Conservation (phyloP, 352 stramenopile genomes). For the Vaucheria bursata region DNA sequence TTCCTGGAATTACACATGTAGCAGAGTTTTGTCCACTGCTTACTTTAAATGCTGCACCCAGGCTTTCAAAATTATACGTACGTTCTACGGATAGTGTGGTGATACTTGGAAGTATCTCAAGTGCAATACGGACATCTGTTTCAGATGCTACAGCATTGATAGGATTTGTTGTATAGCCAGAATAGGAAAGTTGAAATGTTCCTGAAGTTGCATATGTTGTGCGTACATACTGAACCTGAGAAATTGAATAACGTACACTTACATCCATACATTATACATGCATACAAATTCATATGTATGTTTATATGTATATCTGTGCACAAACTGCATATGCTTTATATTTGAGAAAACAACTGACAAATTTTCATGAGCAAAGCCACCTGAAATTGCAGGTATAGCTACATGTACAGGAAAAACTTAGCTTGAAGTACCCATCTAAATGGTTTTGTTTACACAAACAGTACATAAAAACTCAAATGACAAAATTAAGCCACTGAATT, state of each 20-base stretch:
- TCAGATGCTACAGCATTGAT: constrained; percentile 73
- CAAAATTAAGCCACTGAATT: too few species aligned
- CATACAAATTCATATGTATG: too few species aligned
- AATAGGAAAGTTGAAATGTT: constrained; percentile 74
- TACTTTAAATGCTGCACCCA: constrained; percentile 3
- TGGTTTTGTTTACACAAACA: too few species aligned
- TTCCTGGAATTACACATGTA: not conserved
- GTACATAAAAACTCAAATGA: too few species aligned
- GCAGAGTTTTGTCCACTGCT: not conserved
- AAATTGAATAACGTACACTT: not conserved
- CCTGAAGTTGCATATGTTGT: constrained; percentile 51
- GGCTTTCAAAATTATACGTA: not conserved
- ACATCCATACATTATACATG: too few species aligned
- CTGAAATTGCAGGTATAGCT: not conserved
- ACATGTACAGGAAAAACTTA: too few species aligned
- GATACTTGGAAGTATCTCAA: constrained; percentile 66
- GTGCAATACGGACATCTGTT: constrained; percentile 63
- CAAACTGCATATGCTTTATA: too few species aligned
- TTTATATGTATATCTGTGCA: not conserved
- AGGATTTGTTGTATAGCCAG: constrained; percentile 57
- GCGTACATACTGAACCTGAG: constrained; percentile 7
- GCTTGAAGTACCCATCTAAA: too few species aligned
- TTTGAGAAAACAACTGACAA: too few species aligned
- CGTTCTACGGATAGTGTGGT: constrained; percentile 60
- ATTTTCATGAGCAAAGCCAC: not conserved